These are phyloP conservation scores for Acorus gramineus DNA, from an alignment of 106 monocot genomes.

Conservation along the genomic window DNA sequence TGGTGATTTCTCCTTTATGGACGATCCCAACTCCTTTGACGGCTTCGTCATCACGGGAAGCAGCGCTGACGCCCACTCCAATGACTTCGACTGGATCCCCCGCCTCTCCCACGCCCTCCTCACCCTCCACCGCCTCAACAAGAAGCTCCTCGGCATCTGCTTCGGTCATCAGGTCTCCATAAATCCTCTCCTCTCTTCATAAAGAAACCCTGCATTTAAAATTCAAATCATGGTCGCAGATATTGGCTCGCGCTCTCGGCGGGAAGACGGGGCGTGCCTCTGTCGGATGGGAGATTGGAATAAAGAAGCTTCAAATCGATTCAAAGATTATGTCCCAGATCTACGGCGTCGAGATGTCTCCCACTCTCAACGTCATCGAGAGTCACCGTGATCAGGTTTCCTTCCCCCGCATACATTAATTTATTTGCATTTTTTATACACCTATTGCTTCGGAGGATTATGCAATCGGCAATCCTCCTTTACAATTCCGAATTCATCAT, in stretches of 20 bases:
- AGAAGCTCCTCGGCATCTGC: slow-evolving; percentile 25
- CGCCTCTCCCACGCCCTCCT: background rate
- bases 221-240: background rate
- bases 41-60: slow-evolving; percentile 32
- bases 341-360: slow-evolving; percentile 11
- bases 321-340: slow-evolving; percentile 7
- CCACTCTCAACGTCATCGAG: slow-evolving; percentile 15
- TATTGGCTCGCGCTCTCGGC: slow-evolving; percentile 25
- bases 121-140: background rate
- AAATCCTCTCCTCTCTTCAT: background rate
- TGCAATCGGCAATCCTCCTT: too few relatives aligned
- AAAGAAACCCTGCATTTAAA: background rate
- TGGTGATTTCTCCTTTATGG: slow-evolving; percentile 23
- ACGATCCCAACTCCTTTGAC: slow-evolving; percentile 7
- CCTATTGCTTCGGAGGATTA: too few relatives aligned
- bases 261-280: slow-evolving; percentile 26
- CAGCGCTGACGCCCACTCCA: slow-evolving; percentile 22
- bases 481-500: too few relatives aligned
- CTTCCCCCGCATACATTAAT: background rate
- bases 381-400: slow-evolving; percentile 31
- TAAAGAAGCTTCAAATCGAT: slow-evolving; percentile 16
- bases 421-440: too few relatives aligned
- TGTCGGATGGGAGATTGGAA: slow-evolving; percentile 31
- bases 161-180: slow-evolving; percentile 25
- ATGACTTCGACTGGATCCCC: background rate